phyloP scores from a whole-genome alignment of 345 rosid species.

The Syzygium aqueum region DNA sequence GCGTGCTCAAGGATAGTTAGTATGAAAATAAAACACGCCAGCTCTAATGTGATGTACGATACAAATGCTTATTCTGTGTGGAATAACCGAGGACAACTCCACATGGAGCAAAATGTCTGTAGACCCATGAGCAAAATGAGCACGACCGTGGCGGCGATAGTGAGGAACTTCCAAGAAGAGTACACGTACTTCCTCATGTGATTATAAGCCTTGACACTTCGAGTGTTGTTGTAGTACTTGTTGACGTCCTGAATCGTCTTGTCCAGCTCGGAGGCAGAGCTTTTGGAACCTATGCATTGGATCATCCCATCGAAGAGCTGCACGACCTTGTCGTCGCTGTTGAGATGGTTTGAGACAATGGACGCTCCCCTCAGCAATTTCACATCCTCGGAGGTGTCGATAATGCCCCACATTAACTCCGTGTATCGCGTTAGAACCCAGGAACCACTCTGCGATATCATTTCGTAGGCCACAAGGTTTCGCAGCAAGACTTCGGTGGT shows the following conservation, averaged over 20 bases:
- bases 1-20: no score
- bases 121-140: neutral
- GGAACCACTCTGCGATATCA: neutral
- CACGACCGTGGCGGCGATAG: neutral
- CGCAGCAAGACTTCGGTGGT: neutral
- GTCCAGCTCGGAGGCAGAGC: neutral
- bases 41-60: neutral
- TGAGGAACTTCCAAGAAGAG: neutral
- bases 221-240: neutral
- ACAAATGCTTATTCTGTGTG: neutral
- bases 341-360: neutral
- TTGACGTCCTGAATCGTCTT: neutral
- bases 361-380: neutral
- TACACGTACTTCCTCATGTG: neutral
- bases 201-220: neutral
- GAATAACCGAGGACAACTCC: neutral
- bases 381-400: neutral
- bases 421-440: neutral
- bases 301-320: neutral
- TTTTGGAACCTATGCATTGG: neutral
- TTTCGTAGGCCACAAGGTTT: neutral
- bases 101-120: neutral
- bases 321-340: neutral
- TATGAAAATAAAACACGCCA: no score
- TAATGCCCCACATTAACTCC: neutral